Conservation (phyloP, 2,329 filamentous ascomycete genomes). For the Xylariaceae sp. region DNA sequence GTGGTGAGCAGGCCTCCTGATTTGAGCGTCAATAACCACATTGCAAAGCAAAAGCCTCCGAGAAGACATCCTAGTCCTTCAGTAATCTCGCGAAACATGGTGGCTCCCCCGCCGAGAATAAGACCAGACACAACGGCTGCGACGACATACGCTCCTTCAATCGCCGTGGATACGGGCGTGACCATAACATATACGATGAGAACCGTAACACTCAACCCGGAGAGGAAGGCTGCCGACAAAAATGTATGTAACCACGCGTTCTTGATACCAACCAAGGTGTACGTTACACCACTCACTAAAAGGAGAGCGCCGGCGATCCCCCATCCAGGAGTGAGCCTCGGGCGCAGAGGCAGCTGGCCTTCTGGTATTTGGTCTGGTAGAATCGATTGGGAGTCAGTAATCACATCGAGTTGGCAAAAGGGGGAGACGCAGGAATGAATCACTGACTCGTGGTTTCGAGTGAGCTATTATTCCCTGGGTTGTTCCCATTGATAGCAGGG, state of each 20-base stretch:
- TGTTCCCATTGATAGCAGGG: conserved; percentile 31
- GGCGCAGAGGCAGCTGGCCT: conserved; percentile 63
- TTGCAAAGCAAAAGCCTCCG: conserved; percentile 76
- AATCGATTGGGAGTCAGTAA: conserved; percentile 8
- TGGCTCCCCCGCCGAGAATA: conserved; percentile 65
- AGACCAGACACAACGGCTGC: conserved; percentile 68
- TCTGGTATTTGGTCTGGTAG: conserved; percentile 40
- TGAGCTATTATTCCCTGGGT: conserved; percentile 21
- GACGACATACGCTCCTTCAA: conserved; percentile 84
- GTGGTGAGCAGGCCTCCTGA: conserved; percentile 67
- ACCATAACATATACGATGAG: conserved; percentile 87
- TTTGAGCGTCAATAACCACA: conserved; percentile 82
- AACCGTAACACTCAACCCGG: conserved; percentile 68
- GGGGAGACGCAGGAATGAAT: neutral
- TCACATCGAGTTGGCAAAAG: neutral
- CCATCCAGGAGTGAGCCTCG: conserved; percentile 72
- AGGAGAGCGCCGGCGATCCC: conserved; percentile 73
- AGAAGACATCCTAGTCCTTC: conserved; percentile 78
- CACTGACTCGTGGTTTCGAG: conserved; percentile 23
- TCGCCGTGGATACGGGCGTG: conserved; percentile 63
- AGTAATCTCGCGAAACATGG: conserved; percentile 78
- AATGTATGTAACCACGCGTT: conserved; percentile 74
- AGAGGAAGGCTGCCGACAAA: conserved; percentile 70
- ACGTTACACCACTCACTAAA: conserved; percentile 62
- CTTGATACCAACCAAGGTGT: conserved; percentile 76